Evolutionary conservation across 2,329 filamentous ascomycete genomes (phyloP).

Genomic region (Ophiocordyceps robertsii): DNA sequence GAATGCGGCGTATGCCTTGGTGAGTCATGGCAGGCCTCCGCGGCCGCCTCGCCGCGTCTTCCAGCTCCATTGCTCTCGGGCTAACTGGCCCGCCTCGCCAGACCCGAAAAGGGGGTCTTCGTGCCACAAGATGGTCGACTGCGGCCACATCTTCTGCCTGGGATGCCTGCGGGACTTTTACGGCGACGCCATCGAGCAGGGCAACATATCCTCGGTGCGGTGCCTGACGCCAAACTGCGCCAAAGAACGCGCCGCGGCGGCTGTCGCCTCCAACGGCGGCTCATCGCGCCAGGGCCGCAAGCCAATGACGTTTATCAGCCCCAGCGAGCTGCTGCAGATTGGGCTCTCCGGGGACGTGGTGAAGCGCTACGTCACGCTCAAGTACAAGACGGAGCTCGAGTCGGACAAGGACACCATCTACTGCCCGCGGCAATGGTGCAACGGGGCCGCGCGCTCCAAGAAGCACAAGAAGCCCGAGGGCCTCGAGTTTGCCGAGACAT

Average conservation of each 20-base stretch:
- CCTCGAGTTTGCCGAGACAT: constrained; percentile 43
- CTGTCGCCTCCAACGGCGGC: constrained; percentile 4
- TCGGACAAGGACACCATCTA: constrained; percentile 86
- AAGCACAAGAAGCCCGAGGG: constrained; percentile 59
- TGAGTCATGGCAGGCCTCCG: constrained; percentile 12
- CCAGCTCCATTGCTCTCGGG: too few relatives aligned
- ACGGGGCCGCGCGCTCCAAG: constrained; percentile 70
- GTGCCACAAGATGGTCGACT: constrained; percentile 73
- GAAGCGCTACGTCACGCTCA: constrained; percentile 76
- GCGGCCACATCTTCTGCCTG: constrained; percentile 82
- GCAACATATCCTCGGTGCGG: constrained; percentile 64
- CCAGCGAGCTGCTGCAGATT: constrained; percentile 72
- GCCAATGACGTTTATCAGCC: constrained; percentile 56
- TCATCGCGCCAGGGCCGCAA: constrained; percentile 27
- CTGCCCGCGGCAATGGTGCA: constrained; percentile 85
- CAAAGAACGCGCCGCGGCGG: constrained; percentile 35
- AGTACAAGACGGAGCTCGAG: constrained; percentile 86
- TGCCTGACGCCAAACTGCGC: constrained; percentile 73
- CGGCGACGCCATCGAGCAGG: constrained; percentile 73
- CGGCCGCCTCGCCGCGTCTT: too few relatives aligned
- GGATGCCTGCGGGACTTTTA: constrained; percentile 85
- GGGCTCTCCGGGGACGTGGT: constrained; percentile 59
- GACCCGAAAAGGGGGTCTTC: constrained; percentile 79
- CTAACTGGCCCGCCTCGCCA: constrained; percentile 8
- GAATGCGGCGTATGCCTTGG: constrained; percentile 75